Evolutionary conservation across 345 rosid genomes (phyloP), one percentile per base, ranked within the genome.

Genomic region (Eucalyptus erythrocorys): DNA sequence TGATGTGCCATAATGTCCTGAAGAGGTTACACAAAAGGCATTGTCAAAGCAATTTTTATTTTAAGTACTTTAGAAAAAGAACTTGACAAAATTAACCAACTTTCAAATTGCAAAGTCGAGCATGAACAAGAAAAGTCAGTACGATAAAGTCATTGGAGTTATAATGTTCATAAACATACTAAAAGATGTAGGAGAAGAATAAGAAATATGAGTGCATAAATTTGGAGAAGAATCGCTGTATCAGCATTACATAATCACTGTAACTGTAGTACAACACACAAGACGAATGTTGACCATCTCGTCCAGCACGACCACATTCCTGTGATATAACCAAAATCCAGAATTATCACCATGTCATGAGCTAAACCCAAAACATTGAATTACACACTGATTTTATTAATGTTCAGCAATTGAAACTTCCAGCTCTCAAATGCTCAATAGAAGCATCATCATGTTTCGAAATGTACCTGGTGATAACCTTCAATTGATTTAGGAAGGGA

Each of bases 291-390:
- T 93, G 98, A 66, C 98, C 99, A 91, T 98, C 99, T 92, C 99
- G 94, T 91, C 99, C 99, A 87, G 99, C 99, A 89, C 98, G 99
- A 71, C 99, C 99, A 34, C 99, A 98, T 92, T 98, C 99, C 99
- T 98, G 89, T 87, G 49, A 76, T 76, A 76, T 76, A 26, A 43
- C 47, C 84, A 76, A 76, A 40, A 76, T 76, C 47, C 47, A 76
- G 84, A 76, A 76, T 37, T 6, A 76, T 76, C 47, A 40, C 47
- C 47, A 76, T 40, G 84, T 76, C 47, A 40, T 10, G 15, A 40
- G 84, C 47, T 40, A 21, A 40, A 76, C 84, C 15, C 47, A 37
- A 76, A 76, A 22, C 47, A 76, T 76, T 37, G 13, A 76, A 76
- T 76, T 17, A 40, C 82, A 19, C 87, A 50, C 24, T 85, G 68